Evolutionary conservation across 2,329 filamentous ascomycete species (phyloP).

Genomic region (Coniochaeta pulveracea): DNA sequence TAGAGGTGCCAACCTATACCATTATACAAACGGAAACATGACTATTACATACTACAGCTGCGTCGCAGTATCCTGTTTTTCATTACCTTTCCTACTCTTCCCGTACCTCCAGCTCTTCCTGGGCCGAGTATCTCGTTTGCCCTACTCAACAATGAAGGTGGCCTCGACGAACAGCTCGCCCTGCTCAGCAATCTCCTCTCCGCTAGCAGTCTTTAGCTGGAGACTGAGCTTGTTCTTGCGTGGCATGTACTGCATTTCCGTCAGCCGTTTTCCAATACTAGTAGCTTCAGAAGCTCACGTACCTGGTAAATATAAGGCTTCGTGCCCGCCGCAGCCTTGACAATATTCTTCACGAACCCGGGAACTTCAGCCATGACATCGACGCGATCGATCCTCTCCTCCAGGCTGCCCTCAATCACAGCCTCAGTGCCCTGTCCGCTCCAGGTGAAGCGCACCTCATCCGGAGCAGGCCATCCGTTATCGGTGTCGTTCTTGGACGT

Average conservation of each 20-base stretch:
- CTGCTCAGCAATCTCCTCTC: constrained; percentile 61
- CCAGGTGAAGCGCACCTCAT: constrained; percentile 66
- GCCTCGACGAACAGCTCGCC: constrained; percentile 78
- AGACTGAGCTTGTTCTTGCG: constrained; percentile 52
- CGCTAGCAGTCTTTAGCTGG: constrained; percentile 74
- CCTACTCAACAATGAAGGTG: constrained; percentile 75
- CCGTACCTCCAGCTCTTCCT: too few species aligned
- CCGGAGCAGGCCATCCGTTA: constrained; percentile 84
- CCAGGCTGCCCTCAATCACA: constrained; percentile 57
- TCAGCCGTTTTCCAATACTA: too few species aligned
- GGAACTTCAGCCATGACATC: constrained; percentile 97
- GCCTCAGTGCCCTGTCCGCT: constrained; percentile 59
- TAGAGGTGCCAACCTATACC: too few species aligned
- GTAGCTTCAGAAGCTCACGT: constrained; percentile 15
- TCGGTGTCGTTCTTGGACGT: constrained; percentile 60
- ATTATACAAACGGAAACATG: too few species aligned
- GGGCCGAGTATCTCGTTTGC: background rate
- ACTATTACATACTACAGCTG: too few species aligned
- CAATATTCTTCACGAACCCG: constrained; percentile 88
- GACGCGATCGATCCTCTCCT: constrained; percentile 64
- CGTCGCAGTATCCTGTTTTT: too few species aligned
- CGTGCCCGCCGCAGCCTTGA: constrained; percentile 77
- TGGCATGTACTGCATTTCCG: constrained; percentile 61
- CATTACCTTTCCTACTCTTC: too few species aligned
- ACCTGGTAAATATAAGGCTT: constrained; percentile 98